Conservation (phyloP, 331 rosid species). For the Dryas integrifolia region DNA sequence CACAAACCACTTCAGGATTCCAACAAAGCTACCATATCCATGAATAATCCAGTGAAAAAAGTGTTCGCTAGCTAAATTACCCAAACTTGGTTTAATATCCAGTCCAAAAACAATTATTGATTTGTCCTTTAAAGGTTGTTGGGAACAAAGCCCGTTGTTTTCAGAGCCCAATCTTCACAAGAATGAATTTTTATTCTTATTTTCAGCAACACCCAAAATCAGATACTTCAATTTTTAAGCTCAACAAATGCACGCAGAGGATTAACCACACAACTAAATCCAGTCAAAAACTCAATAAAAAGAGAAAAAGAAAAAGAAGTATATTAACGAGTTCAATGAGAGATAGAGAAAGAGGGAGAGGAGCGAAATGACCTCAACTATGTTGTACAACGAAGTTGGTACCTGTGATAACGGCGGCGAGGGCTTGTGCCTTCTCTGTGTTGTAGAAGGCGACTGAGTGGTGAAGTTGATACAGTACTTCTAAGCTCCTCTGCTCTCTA, state of each 20-base stretch:
- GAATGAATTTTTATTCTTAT: background rate
- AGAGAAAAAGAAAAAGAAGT: background rate
- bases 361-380: background rate
- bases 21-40: background rate
- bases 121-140: background rate
- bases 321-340: background rate
- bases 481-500: background rate
- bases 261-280: background rate
- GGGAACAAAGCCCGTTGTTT: background rate
- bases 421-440: background rate
- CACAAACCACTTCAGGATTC: background rate
- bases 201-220: background rate
- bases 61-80: background rate
- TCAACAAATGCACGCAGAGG: background rate
- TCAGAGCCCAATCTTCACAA: background rate
- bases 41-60: background rate
- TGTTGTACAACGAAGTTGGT: background rate
- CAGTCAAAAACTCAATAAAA: background rate
- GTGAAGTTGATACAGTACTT: background rate
- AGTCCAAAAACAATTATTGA: background rate
- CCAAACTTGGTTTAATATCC: background rate
- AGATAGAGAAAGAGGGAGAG: background rate
- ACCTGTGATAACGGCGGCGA: slow-evolving; percentile 6
- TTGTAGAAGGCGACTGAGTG: background rate
- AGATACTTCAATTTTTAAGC: background rate